Conservation (phyloP, 2,329 filamentous ascomycete genomes). For the Epichloe baconii region DNA sequence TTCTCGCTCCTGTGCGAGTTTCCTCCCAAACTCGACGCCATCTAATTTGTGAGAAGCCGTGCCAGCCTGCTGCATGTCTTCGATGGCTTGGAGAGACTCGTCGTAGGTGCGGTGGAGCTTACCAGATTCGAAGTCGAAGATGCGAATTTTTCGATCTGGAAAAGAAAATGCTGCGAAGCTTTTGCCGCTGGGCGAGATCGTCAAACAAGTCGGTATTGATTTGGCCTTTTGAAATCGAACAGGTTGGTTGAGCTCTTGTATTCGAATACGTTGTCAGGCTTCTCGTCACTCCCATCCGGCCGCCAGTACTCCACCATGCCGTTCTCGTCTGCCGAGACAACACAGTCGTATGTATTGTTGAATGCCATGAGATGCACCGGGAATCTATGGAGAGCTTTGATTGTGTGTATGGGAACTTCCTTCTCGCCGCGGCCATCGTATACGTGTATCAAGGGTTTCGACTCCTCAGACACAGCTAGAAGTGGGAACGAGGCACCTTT, state of each 20-base stretch:
- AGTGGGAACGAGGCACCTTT: slow-evolving; percentile 79
- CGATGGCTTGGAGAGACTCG: slow-evolving; percentile 77
- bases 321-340: slow-evolving; percentile 74
- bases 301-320: slow-evolving; percentile 98
- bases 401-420: slow-evolving; percentile 58
- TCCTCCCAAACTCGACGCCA: slow-evolving; percentile 79
- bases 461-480: slow-evolving; percentile 69
- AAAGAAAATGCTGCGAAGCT: slow-evolving; percentile 84
- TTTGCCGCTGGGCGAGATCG: slow-evolving; percentile 76
- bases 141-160: slow-evolving; percentile 80
- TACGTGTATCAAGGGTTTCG: slow-evolving; percentile 60
- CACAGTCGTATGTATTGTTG: slow-evolving; percentile 80
- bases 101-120: slow-evolving; percentile 91
- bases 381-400: slow-evolving; percentile 68
- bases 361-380: slow-evolving; percentile 78
- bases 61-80: slow-evolving; percentile 93
- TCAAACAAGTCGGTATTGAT: slow-evolving; percentile 66
- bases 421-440: slow-evolving; percentile 86
- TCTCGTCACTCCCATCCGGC: slow-evolving; percentile 68
- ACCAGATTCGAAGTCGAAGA: slow-evolving; percentile 84
- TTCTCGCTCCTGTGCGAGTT: slow-evolving; percentile 76
- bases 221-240: slow-evolving; percentile 98
- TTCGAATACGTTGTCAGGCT: slow-evolving; percentile 81
- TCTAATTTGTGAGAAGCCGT: slow-evolving; percentile 72
- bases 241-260: slow-evolving; percentile 90